Conservation (phyloP, 371 early-diverging fungal species). For the Dipsacomyces acuminosporus region DNA sequence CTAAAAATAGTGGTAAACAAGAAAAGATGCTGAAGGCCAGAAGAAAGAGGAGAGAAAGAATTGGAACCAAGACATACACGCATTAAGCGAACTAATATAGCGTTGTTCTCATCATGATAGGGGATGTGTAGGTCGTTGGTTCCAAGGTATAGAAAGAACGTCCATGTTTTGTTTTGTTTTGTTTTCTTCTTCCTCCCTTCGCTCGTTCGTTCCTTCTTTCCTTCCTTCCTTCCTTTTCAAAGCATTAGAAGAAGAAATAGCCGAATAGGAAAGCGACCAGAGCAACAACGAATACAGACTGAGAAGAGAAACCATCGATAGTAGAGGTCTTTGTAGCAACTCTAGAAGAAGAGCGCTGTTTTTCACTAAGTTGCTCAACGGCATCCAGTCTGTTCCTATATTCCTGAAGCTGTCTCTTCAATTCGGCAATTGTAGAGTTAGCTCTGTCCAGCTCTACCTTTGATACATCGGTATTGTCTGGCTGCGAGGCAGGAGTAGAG, state of each 20-base stretch:
- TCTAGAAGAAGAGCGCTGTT: background rate
- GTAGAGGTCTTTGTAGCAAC: background rate
- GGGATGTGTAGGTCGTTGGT: no score
- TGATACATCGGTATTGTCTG: background rate
- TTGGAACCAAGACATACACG: no score
- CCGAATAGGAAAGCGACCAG: slow-evolving; percentile 42
- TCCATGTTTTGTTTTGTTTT: no score
- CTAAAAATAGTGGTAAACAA: no score
- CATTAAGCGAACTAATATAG: no score
- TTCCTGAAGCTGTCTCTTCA: slow-evolving; percentile 18
- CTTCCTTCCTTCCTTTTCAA: no score
- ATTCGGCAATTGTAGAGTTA: slow-evolving; percentile 14
- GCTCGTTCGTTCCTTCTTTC: no score
- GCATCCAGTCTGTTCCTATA: slow-evolving; percentile 19
- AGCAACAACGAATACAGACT: slow-evolving; percentile 35
- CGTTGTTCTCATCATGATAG: no score
- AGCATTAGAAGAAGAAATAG: slow-evolving; percentile 48
- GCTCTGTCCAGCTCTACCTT: slow-evolving; percentile 18
- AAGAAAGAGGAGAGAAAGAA: no score
- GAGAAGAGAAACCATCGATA: slow-evolving; percentile 42
- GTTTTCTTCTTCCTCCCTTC: no score
- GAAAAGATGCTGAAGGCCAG: no score
- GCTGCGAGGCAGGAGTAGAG: background rate
- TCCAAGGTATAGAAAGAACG: no score
- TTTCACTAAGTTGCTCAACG: background rate